Base-by-base conservation (phyloP, 2,329 filamentous ascomycete species). In the Ciborinia camelliae region DNA sequence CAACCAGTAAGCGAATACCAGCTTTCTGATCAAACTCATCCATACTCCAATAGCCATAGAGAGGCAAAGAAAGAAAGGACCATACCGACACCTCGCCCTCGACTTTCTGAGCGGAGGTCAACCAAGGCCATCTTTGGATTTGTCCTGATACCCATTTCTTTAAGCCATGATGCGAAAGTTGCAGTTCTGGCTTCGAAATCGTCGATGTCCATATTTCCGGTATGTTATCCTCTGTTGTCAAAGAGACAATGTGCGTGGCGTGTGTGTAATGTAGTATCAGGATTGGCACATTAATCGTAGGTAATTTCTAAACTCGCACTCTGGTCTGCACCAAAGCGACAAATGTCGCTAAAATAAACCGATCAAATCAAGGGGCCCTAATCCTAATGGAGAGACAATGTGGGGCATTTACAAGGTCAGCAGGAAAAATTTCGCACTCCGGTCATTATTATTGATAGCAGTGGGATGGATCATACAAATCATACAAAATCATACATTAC, bases 81-180 rank as follows among this genome's bases (percentile, higher is more conserved):
- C 83, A 75, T 82, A 88, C 86, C 81, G 71, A 89, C 81, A 71
- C 86, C 87, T 78, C 86, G 79, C 65, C 87, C 86, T 71, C 83
- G 81, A 73, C 81, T 80, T 68, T 77, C 76, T 61, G 77, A 75
- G 72, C 86, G 80, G 64, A 89, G 74, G 76, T 89, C 86, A 58
- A 79, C 79, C 35, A 90, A 73, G 67, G 77, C 73, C 67, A 89
- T 83, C 70, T 87, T 87, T 43, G 80, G 75, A 69, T 79, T 88
- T 68, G 88, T 78, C 41, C 77, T 79, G 57, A 85, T 82, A 48
- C 83, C 82, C 37, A 78, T 77, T 51, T 77, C 77, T 48, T 75
- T 72, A 45, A 90, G 80, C 86, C 86, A 90, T 63, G 77, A 71
- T 67, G 86, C 70, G 71, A 89, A 89, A 12, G 74, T 75, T 65